A percentile compares a stretch with the other conserved stretches of the same genome.
Evolutionary conservation across 441 rosid genomes (phyloP).

Genomic region (Jatropha multifida): DNA sequence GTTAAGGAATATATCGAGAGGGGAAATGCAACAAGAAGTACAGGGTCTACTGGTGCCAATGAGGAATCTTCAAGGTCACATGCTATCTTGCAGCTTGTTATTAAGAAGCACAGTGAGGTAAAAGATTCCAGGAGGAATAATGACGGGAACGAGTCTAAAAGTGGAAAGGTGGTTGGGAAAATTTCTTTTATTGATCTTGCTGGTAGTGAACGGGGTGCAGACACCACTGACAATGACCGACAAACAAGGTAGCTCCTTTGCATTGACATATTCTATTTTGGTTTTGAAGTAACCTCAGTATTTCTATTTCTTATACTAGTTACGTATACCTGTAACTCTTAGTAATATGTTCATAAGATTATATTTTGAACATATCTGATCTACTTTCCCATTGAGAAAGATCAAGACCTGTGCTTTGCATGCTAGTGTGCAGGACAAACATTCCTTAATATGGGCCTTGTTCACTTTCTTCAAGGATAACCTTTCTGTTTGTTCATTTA

Average conservation of each 20-base stretch:
- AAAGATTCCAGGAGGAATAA: slow-evolving; percentile 83
- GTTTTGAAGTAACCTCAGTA: neutral
- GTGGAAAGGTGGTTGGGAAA: slow-evolving; percentile 91
- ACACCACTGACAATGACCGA: slow-evolving; percentile 96
- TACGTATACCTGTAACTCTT: neutral
- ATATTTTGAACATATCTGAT: slow-evolving; percentile 4
- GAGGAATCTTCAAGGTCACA: slow-evolving; percentile 99
- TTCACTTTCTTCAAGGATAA: too few species aligned
- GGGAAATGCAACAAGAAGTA: slow-evolving; percentile 95
- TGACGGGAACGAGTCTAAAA: slow-evolving; percentile 70
- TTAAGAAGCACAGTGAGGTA: slow-evolving; percentile 85
- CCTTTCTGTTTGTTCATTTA: slow-evolving; percentile 8
- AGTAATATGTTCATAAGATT: neutral
- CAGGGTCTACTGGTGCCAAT: slow-evolving; percentile 98
- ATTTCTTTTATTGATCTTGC: slow-evolving; percentile 99
- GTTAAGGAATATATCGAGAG: slow-evolving; percentile 93
- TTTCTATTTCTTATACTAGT: neutral
- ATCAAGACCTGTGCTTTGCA: neutral
- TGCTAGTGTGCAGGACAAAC: neutral
- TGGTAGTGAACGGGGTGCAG: slow-evolving; percentile 99
- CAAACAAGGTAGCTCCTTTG: slow-evolving; percentile 70
- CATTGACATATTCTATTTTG: neutral
- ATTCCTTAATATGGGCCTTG: neutral
- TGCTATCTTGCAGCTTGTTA: slow-evolving; percentile 93
- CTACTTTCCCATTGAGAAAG: neutral